Conservation (phyloP, 1,284 basidiomycete genomes). For the Ceratorhiza oryzae-sativae region DNA sequence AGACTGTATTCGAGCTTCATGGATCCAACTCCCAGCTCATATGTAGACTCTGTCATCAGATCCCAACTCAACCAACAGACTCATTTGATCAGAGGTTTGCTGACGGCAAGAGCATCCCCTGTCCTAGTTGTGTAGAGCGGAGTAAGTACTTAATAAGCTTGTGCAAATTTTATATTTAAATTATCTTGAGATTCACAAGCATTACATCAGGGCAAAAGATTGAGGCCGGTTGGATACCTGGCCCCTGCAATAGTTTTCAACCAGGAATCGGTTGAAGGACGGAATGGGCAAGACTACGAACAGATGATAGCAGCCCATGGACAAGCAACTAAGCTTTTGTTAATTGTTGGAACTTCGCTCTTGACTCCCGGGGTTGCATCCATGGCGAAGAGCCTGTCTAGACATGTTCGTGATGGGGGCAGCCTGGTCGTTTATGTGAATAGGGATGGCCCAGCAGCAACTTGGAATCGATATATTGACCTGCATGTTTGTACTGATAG, state of each 20-base stretch:
- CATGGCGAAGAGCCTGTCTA: neutral
- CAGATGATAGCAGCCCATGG: neutral
- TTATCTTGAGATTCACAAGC: neutral
- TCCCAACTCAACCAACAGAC: neutral
- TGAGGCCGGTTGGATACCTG: neutral
- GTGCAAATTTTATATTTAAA: neutral
- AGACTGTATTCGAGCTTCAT: neutral
- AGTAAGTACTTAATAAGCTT: neutral
- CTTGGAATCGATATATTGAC: neutral
- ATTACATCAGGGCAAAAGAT: neutral
- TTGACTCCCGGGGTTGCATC: neutral
- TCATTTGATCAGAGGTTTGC: neutral
- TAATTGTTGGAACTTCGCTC: constrained; percentile 11
- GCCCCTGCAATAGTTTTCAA: neutral
- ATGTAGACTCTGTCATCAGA: neutral
- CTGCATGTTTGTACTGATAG: neutral
- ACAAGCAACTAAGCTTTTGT: neutral
- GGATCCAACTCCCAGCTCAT: neutral
- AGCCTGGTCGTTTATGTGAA: constrained; percentile 12
- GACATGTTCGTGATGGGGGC: neutral
- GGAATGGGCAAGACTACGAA: neutral
- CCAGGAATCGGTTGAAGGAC: neutral
- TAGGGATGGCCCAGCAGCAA: neutral
- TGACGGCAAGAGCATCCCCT: neutral
- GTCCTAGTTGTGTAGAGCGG: neutral